Evolutionary conservation across 345 rosid genomes (phyloP).

Genomic region (Ricinus communis): DNA sequence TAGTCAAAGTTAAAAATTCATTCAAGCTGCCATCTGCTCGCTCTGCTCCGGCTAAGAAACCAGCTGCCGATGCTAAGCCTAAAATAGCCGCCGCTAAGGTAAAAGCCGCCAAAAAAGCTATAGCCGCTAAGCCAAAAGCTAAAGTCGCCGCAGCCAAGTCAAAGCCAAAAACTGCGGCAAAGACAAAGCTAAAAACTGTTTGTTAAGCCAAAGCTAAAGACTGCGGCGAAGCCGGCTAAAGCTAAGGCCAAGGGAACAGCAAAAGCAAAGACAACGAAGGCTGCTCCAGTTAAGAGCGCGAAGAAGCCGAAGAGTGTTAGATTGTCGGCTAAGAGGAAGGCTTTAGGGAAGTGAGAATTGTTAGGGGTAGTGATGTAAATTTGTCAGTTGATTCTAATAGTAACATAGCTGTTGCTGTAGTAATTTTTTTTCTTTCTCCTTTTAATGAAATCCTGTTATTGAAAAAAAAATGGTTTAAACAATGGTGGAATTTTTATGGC

Average conservation of each 20-base stretch:
- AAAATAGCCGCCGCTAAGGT: neutral
- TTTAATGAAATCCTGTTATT: neutral
- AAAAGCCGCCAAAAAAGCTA: neutral
- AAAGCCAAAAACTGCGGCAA: constrained; percentile 10
- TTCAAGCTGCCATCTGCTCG: constrained; percentile 20
- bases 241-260: neutral
- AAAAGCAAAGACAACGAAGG: constrained; percentile 2
- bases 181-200: neutral
- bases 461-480: no score
- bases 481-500: no score
- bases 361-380: constrained; percentile 10
- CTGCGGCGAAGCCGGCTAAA: constrained; percentile 8
- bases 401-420: neutral
- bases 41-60: constrained; percentile 7
- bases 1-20: constrained; percentile 28
- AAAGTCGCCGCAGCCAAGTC: constrained; percentile 8
- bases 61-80: neutral
- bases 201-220: constrained; percentile 10
- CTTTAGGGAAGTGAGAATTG: constrained; percentile 17
- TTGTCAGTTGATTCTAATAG: neutral
- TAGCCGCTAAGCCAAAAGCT: constrained; percentile 12
- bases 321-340: constrained; percentile 14
- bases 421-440: no score
- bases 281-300: neutral
- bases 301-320: constrained; percentile 13